Evolutionary conservation across 345 rosid genomes (phyloP).

Genomic region (Gossypium rotundifolium): DNA sequence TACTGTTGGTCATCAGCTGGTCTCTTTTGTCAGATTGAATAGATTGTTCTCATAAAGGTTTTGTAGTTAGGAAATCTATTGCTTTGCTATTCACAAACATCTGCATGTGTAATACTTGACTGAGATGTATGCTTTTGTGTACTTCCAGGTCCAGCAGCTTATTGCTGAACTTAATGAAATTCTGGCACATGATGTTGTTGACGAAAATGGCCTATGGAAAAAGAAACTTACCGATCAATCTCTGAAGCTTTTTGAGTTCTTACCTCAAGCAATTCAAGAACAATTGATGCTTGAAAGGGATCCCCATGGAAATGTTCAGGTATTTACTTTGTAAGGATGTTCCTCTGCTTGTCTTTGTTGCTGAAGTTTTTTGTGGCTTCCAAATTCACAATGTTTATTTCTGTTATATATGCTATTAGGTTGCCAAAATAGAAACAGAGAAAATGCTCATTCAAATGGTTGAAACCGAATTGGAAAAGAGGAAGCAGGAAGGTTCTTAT

Average conservation of each 20-base stretch:
- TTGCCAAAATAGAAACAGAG: conserved; percentile 95
- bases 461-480: conserved; percentile 87
- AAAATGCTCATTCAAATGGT: conserved; percentile 99
- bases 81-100: background rate
- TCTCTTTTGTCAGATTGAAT: background rate
- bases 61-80: background rate
- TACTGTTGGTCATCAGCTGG: conserved; percentile 18
- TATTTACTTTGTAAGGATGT: conserved; percentile 16
- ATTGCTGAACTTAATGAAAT: conserved; percentile 89
- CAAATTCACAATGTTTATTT: conserved; percentile 2
- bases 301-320: conserved; percentile 99
- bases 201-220: conserved; percentile 77
- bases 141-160: conserved; percentile 75
- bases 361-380: background rate
- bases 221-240: conserved; percentile 62
- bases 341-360: background rate
- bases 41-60: background rate
- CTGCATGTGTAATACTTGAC: conserved; percentile 2
- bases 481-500: conserved; percentile 64
- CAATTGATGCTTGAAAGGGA: conserved; percentile 97
- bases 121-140: conserved; percentile 2
- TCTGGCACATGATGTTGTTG: conserved; percentile 72
- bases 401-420: conserved; percentile 32
- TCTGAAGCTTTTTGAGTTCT: conserved; percentile 68
- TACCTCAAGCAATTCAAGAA: conserved; percentile 85